Base-by-base conservation (phyloP, 257 asterid species). In the Solanum commersonii region DNA sequence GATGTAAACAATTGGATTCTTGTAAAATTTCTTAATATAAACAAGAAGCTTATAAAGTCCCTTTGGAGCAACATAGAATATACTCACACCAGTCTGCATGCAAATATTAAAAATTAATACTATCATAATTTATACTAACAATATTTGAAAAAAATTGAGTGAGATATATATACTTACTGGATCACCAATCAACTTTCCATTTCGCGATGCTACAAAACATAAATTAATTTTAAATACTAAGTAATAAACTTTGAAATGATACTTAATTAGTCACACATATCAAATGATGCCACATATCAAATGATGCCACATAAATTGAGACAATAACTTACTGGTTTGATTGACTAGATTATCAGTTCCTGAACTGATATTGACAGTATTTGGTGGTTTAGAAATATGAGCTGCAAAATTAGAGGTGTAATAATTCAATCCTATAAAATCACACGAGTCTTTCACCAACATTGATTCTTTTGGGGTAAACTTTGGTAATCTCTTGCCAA, bases 351-450 rank as follows among this genome's bases (percentile, higher is more conserved):
- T 78, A 65, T 92, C 93, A 1, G 90, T 35, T 23, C 87, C 85
- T 37, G 87, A 89, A 11, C 89, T 90, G 15, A 88, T 49, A 37
- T 89, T 88, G 7, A 84, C 91, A 13, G 46, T 82, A 59, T 5
- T 72, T 9, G 52, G 85, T 10, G 29, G 84, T 12, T 81, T 10
- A 8, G 40, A 18, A 20, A 74, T 23, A 71, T 90, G 86, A 1
- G 91, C 88, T 2, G 93, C 95, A 72, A 88, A 94, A 67, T 85
- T 89, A 4, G 92, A 88, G 23, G 94, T 91, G 70, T 94, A 93
- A 90, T 94, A 94, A 90, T 94, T 94, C 23, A 92, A 3, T 87
- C 98, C 96, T 27, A 91, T 25, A 60, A 90, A 94, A 86, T 94
- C 98, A 13, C 29, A 89, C 2, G 98, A 94, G 13, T 94, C 94